Conservation (phyloP, 2,329 filamentous ascomycete genomes). For the Capronia americana region DNA sequence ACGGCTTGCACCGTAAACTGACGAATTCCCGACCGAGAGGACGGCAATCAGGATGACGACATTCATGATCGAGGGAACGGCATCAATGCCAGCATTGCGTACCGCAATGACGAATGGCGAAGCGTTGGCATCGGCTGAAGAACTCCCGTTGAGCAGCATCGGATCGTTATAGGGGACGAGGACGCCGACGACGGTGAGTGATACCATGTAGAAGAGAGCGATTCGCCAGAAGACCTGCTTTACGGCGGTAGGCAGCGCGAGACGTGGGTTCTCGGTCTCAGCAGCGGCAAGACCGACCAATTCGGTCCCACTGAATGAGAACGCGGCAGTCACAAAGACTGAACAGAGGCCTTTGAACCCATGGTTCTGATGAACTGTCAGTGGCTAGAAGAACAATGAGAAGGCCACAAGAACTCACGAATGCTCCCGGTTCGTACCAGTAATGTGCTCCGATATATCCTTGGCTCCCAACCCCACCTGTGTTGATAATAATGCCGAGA, state of each 20-base stretch:
- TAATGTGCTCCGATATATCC: conserved; percentile 80
- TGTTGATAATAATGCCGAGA: conserved; percentile 68
- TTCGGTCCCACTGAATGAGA: conserved; percentile 68
- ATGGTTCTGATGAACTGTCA: conserved; percentile 71
- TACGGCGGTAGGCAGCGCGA: conserved; percentile 82
- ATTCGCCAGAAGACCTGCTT: conserved; percentile 96
- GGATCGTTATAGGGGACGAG: conserved; percentile 76
- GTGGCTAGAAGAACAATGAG: conserved; percentile 51
- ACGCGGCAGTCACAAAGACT: conserved; percentile 69
- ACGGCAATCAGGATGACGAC: conserved; percentile 91
- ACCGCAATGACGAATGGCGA: conserved; percentile 96
- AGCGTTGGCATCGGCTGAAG: conserved; percentile 70
- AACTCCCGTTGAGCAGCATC: conserved; percentile 65
- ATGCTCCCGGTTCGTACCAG: conserved; percentile 80
- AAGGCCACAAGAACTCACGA: conserved; percentile 43
- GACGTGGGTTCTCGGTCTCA: conserved; percentile 63
- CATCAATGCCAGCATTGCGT: conserved; percentile 78
- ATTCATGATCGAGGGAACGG: conserved; percentile 89
- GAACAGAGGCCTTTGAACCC: conserved; percentile 70
- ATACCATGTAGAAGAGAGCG: conserved; percentile 85
- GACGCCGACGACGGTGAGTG: conserved; percentile 79
- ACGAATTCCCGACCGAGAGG: conserved; percentile 87
- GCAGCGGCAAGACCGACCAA: conserved; percentile 66
- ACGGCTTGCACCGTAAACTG: conserved; percentile 88
- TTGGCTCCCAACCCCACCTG: conserved; percentile 69